phyloP scores from a whole-genome alignment of 257 asterid genomes.

The Rauvolfia tetraphylla region DNA sequence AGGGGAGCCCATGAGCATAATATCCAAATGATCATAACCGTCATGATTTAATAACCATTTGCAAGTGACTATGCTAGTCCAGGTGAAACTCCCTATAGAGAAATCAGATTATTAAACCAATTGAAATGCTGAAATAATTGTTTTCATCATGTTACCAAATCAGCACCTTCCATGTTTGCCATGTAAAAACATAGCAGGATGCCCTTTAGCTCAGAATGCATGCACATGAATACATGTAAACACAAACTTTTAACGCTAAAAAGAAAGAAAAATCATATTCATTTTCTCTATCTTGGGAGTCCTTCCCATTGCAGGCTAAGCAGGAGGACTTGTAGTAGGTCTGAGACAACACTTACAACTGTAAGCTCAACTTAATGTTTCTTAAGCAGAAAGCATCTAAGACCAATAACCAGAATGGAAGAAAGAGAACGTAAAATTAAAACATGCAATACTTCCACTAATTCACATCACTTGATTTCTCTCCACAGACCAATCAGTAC shows the following conservation, averaged over 20 bases:
- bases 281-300: background rate
- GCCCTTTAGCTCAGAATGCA: background rate
- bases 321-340: background rate
- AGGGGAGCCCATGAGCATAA: constrained; percentile 57
- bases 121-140: background rate
- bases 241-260: background rate
- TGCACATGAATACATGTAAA: background rate
- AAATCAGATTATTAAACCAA: background rate
- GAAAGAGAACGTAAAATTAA: background rate
- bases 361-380: background rate
- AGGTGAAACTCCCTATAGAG: constrained; percentile 29
- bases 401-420: background rate
- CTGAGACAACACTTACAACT: background rate
- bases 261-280: background rate
- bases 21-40: constrained; percentile 33
- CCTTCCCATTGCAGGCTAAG: background rate
- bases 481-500: background rate
- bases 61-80: constrained; percentile 32
- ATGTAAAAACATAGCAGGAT: background rate
- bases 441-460: background rate
- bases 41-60: constrained; percentile 45
- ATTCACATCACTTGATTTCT: background rate
- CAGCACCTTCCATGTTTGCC: background rate
- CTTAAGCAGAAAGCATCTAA: background rate
- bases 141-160: background rate